A percentile compares a stretch with the other conserved stretches of the same genome.
phyloP scores from a whole-genome alignment of 2,329 filamentous ascomycete species.

The Sarocladium oryzae region DNA sequence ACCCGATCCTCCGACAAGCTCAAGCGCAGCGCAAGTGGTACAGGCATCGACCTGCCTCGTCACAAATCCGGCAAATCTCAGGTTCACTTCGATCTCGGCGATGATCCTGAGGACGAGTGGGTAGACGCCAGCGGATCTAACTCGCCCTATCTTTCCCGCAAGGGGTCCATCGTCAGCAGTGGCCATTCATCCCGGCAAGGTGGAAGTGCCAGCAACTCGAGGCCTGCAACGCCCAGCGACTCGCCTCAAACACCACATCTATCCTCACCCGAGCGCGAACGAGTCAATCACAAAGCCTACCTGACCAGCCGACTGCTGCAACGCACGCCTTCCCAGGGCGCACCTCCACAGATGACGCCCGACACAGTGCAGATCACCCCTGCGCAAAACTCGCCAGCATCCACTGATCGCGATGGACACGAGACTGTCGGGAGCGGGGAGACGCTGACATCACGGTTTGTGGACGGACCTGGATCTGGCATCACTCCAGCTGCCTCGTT shows the following conservation, averaged over 20 bases:
- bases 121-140: constrained; percentile 60
- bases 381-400: constrained; percentile 27
- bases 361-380: constrained; percentile 38
- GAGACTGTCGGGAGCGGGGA: constrained; percentile 29
- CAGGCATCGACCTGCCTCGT: constrained; percentile 36
- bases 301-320: constrained; percentile 63
- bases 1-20: constrained; percentile 44
- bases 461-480: constrained; percentile 43
- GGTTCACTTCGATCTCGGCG: constrained; percentile 59
- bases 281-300: constrained; percentile 52
- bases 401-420: constrained; percentile 19
- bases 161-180: constrained; percentile 43
- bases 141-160: constrained; percentile 46
- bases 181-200: constrained; percentile 39
- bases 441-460: constrained; percentile 54
- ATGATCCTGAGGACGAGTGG: constrained; percentile 53
- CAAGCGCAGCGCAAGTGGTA: constrained; percentile 47
- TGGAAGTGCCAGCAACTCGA: constrained; percentile 26
- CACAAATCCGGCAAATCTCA: constrained; percentile 36
- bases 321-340: constrained; percentile 54
- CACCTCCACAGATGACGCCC: constrained; percentile 59
- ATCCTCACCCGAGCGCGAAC: constrained; percentile 32
- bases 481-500: constrained; percentile 47
- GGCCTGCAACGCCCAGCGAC: constrained; percentile 28
- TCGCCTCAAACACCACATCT: constrained; percentile 10